Evolutionary conservation across 495 filamentous ascomycete genomes (phyloP).

Genomic region (Neurospora sublineolata): DNA sequence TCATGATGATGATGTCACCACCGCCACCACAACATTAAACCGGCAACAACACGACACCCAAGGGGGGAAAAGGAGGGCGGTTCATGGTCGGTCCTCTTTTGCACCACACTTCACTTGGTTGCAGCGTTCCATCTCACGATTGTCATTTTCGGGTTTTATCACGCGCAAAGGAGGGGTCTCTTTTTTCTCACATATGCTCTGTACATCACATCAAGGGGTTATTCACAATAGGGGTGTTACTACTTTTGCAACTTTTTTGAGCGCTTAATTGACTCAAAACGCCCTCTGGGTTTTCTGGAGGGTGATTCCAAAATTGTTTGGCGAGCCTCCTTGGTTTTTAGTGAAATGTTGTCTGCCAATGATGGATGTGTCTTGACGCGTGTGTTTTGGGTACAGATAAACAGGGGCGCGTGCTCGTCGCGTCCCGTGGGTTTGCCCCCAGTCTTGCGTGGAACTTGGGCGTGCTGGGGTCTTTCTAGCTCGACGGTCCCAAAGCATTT

Average conservation of each 20-base stretch:
- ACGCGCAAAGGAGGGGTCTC: background rate
- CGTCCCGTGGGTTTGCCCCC: background rate
- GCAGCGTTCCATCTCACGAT: background rate
- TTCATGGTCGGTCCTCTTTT: background rate
- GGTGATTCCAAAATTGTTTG: background rate
- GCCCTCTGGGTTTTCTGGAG: background rate
- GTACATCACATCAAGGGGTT: background rate
- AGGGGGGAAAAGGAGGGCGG: background rate
- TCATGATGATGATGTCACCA: background rate
- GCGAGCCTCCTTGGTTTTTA: background rate
- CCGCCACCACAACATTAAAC: background rate
- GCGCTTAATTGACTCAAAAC: background rate
- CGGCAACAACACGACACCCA: background rate
- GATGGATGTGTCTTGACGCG: background rate
- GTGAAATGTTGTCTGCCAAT: background rate
- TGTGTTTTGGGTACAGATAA: background rate
- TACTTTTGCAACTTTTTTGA: background rate
- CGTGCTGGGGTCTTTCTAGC: background rate
- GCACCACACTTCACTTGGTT: background rate
- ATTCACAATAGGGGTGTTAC: background rate
- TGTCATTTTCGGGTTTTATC: background rate
- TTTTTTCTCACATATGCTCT: background rate
- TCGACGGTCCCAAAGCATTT: background rate
- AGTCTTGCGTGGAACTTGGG: background rate
- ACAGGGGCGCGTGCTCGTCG: background rate